These are phyloP conservation scores for Mariannaea elegans DNA, from an alignment of 2,329 filamentous ascomycete genomes.

Conservation along the genomic window DNA sequence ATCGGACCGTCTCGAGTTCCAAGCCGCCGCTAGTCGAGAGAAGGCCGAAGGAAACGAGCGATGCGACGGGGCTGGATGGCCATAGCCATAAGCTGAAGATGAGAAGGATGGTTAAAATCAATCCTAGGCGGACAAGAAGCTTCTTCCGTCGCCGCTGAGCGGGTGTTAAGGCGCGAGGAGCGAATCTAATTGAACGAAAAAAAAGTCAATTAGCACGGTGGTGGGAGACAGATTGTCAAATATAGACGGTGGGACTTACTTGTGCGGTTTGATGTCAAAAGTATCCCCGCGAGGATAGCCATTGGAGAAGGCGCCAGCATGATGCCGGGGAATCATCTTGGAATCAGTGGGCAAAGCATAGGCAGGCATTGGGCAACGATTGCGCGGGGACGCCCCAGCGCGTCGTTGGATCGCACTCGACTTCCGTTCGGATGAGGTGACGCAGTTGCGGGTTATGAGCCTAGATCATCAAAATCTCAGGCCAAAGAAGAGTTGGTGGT, in stretches of 20 bases:
- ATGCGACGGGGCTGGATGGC: slow-evolving; percentile 70
- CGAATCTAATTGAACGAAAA: slow-evolving; percentile 61
- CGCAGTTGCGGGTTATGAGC: background rate
- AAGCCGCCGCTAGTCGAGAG: slow-evolving; percentile 73
- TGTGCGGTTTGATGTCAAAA: slow-evolving; percentile 89
- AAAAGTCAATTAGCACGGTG: slow-evolving; percentile 23
- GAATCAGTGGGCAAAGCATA: slow-evolving; percentile 46
- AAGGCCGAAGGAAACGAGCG: slow-evolving; percentile 73
- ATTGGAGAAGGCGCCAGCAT: slow-evolving; percentile 78
- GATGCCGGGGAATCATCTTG: slow-evolving; percentile 88
- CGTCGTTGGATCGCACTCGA: slow-evolving; percentile 22
- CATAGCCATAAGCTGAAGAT: slow-evolving; percentile 81
- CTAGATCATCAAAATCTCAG: background rate
- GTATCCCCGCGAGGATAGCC: slow-evolving; percentile 81
- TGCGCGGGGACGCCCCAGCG: slow-evolving; percentile 34
- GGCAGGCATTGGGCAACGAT: slow-evolving; percentile 39
- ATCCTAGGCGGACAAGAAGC: slow-evolving; percentile 73
- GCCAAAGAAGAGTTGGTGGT: slow-evolving; percentile 13
- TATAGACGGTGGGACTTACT: slow-evolving; percentile 62
- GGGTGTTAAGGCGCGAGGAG: slow-evolving; percentile 79
- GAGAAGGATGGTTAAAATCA: slow-evolving; percentile 65
- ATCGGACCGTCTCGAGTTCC: slow-evolving; percentile 92
- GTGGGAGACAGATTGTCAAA: background rate
- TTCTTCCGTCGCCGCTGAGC: slow-evolving; percentile 77
- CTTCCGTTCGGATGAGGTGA: slow-evolving; percentile 2